Conservation (phyloP, 139 green algal genomes). For the Closterium sp. region DNA sequence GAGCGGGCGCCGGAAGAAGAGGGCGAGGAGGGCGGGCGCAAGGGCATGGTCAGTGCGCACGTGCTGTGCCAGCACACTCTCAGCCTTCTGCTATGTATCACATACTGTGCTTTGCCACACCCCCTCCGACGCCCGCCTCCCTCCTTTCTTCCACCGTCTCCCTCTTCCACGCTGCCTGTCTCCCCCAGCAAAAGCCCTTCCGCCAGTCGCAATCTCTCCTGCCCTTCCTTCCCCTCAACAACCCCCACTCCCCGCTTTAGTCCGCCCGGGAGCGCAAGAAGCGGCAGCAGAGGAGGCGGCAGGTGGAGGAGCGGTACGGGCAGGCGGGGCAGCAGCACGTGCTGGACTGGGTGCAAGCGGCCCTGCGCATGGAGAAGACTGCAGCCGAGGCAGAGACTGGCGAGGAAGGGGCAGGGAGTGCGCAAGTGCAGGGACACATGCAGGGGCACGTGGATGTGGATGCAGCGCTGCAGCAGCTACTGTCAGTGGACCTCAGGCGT, state of each 20-base stretch:
- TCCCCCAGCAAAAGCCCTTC: background rate
- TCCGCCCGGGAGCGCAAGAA: background rate
- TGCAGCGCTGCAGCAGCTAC: background rate
- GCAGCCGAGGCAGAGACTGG: background rate
- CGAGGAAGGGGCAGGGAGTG: background rate
- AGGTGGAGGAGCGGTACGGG: background rate
- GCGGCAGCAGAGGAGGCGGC: background rate
- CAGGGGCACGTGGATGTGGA: background rate
- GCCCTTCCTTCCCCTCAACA: no score
- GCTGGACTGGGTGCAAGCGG: background rate
- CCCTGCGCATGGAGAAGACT: background rate
- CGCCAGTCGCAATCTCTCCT: background rate
- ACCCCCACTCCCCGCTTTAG: background rate
- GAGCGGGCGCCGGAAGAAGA: constrained; percentile 26
- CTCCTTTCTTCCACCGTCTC: background rate
- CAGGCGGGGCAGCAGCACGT: background rate
- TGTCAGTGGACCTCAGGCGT: background rate
- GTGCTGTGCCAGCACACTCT: background rate
- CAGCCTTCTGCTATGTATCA: no score
- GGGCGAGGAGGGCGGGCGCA: background rate
- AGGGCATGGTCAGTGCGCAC: background rate
- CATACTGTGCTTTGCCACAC: no score
- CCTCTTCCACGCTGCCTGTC: background rate
- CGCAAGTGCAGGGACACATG: no score
- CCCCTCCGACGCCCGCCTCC: no score